A percentile compares a stretch with the other conserved stretches of the same genome.
phyloP scores from a whole-genome alignment of 2,329 filamentous ascomycete species.

The Aspergillus piperis region DNA sequence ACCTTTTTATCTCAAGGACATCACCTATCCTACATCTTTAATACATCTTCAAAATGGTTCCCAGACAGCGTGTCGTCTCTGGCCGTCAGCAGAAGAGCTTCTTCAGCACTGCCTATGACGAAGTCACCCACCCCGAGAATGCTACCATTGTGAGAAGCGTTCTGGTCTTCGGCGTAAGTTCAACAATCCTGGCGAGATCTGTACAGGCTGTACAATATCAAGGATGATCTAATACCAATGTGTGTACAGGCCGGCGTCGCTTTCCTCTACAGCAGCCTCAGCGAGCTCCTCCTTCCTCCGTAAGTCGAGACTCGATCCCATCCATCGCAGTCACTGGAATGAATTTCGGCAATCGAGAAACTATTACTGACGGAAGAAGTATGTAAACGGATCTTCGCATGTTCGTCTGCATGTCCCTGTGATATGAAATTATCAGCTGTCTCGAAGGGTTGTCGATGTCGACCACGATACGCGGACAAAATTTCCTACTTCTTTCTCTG shows the following conservation, averaged over 20 bases:
- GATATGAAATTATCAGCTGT: slow-evolving; percentile 11
- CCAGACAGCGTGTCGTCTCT: slow-evolving; percentile 60
- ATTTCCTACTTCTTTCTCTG: slow-evolving; percentile 8
- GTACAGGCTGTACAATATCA: neutral
- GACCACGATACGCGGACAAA: slow-evolving; percentile 5
- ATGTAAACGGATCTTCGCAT: slow-evolving; percentile 20
- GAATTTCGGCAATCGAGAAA: slow-evolving; percentile 20
- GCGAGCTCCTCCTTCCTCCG: slow-evolving; percentile 67
- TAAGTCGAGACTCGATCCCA: slow-evolving; percentile 38
- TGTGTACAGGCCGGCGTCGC: slow-evolving; percentile 62
- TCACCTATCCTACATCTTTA: slow-evolving; percentile 3
- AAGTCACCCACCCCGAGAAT: slow-evolving; percentile 68
- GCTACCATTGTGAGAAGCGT: slow-evolving; percentile 68
- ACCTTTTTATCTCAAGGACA: slow-evolving; percentile 3
- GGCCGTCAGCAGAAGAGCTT: slow-evolving; percentile 50
- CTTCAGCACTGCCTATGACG: slow-evolving; percentile 60
- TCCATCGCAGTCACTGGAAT: neutral
- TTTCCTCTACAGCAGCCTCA: slow-evolving; percentile 68
- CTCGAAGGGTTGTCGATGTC: slow-evolving; percentile 2
- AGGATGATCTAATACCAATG: slow-evolving; percentile 14
- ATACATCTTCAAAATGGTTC: slow-evolving; percentile 55
- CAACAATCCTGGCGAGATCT: neutral
- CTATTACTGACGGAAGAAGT: slow-evolving; percentile 18
- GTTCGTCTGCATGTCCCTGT: slow-evolving; percentile 4
- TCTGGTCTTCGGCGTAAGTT: slow-evolving; percentile 66